phyloP scores from a whole-genome alignment of 352 stramenopile genomes.

The Aphanomyces invadans region DNA sequence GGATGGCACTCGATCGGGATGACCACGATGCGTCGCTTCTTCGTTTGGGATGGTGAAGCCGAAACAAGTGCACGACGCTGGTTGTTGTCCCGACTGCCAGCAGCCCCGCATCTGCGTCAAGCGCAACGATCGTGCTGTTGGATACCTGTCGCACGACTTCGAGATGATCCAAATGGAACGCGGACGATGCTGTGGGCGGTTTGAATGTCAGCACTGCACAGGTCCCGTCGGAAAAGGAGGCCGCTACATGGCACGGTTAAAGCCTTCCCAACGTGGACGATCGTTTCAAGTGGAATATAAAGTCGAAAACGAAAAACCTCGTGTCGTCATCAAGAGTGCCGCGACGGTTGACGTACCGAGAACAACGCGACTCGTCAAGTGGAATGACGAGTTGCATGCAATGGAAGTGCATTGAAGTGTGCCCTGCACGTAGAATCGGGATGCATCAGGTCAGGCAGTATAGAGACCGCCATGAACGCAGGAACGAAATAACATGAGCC shows the following conservation, averaged over 20 bases:
- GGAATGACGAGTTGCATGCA: slow-evolving; percentile 5
- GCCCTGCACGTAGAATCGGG: neutral
- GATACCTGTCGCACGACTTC: neutral
- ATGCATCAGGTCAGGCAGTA: neutral
- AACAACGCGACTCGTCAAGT: neutral
- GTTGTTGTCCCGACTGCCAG: neutral
- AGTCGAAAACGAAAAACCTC: no score
- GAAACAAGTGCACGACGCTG: neutral
- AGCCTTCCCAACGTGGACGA: no score
- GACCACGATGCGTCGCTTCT: slow-evolving; percentile 4
- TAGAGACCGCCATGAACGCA: no score
- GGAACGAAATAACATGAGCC: no score
- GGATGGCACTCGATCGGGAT: neutral
- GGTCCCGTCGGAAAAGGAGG: neutral
- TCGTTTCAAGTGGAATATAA: no score
- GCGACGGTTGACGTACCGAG: neutral
- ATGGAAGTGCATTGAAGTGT: neutral
- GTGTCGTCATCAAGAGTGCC: no score
- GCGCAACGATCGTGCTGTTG: neutral
- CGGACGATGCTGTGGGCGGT: neutral
- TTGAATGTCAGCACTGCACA: slow-evolving; percentile 13
- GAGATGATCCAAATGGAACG: slow-evolving; percentile 4
- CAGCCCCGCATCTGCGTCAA: neutral
- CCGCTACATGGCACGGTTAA: no score
- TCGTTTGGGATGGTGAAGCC: neutral